Conservation (phyloP, 306 rosid species). For the Cajanus cajan region DNA sequence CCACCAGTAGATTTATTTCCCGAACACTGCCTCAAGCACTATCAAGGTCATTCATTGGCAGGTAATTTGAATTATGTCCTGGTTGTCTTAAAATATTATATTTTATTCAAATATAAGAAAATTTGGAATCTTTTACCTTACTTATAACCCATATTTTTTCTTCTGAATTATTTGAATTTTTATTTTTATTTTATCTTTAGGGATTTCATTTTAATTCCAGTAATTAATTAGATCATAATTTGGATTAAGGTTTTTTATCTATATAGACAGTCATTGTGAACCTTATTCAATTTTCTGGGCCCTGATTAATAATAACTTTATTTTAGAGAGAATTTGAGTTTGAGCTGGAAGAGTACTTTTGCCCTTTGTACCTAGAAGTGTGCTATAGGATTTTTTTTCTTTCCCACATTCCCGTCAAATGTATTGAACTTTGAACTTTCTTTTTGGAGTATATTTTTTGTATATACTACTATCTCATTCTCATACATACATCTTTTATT, state of each 20-base stretch:
- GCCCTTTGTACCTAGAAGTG: background rate
- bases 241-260: background rate
- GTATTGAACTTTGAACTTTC: slow-evolving; percentile 3
- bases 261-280: background rate
- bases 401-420: background rate
- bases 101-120: slow-evolving; percentile 7
- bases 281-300: background rate
- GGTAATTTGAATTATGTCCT: slow-evolving; percentile 50
- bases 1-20: slow-evolving; percentile 74
- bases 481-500: slow-evolving; percentile 23
- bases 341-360: background rate
- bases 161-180: background rate
- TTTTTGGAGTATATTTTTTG: background rate
- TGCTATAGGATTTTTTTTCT: background rate
- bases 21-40: slow-evolving; percentile 73
- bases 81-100: background rate
- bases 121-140: background rate
- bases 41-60: slow-evolving; percentile 95
- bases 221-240: background rate
- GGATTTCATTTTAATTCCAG: background rate
- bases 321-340: background rate
- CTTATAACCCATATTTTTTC: background rate
- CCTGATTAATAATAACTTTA: background rate
- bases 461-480: slow-evolving; percentile 7
- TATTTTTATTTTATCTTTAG: background rate